These are phyloP conservation scores for Phytophthora colocasiae DNA, from an alignment of 352 stramenopile genomes.

Conservation along the genomic window DNA sequence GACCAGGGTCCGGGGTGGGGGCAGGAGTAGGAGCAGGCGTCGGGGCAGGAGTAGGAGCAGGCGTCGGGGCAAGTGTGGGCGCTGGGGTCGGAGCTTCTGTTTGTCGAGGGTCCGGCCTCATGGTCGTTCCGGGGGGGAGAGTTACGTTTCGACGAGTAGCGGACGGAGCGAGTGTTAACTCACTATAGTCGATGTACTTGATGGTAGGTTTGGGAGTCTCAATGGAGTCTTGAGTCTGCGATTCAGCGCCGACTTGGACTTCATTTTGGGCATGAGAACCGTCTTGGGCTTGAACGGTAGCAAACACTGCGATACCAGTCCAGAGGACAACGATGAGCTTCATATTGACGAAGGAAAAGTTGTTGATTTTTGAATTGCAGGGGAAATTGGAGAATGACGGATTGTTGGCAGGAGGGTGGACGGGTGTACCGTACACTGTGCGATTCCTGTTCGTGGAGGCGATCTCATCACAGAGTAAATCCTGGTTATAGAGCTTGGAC, in stretches of 20 bases:
- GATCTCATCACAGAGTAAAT: neutral
- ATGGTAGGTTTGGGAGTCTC: neutral
- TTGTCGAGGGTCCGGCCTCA: neutral
- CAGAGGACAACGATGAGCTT: too few species aligned
- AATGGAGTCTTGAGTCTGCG: too few species aligned
- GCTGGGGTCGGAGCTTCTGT: neutral
- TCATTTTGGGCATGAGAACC: too few species aligned
- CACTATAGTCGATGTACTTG: conserved; percentile 10
- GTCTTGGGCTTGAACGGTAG: too few species aligned
- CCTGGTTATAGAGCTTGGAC: neutral
- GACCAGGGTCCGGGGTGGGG: conserved; percentile 3
- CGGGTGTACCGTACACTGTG: too few species aligned
- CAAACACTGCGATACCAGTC: too few species aligned
- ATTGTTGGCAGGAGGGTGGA: neutral
- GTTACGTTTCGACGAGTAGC: conserved; percentile 1
- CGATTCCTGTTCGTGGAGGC: neutral
- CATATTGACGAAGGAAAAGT: too few species aligned
- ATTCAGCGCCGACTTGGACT: too few species aligned
- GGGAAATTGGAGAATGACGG: neutral
- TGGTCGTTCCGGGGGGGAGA: neutral
- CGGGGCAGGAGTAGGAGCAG: too few species aligned
- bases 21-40: too few species aligned
- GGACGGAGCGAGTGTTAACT: conserved; percentile 1
- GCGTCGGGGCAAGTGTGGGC: neutral
- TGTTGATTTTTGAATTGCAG: too few species aligned